Conservation (phyloP, 352 stramenopile genomes). For the Globisporangium mamillatum region DNA sequence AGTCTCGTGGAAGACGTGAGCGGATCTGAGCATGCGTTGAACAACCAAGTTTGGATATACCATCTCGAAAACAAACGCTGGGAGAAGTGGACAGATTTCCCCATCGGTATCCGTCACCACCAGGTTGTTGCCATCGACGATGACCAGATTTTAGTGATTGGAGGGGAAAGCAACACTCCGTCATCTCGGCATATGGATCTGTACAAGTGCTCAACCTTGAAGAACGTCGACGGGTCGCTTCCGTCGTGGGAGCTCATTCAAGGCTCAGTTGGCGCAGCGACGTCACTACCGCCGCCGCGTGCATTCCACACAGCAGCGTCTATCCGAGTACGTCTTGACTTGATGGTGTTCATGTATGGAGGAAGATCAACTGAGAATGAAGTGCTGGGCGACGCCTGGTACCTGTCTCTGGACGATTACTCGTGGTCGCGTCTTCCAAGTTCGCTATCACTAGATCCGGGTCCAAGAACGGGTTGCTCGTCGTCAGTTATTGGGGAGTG, state of each 20-base stretch:
- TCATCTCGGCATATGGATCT: slow-evolving; percentile 84
- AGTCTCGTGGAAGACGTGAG: slow-evolving; percentile 20
- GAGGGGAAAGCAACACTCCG: slow-evolving; percentile 64
- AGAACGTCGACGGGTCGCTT: slow-evolving; percentile 61
- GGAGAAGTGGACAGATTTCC: slow-evolving; percentile 81
- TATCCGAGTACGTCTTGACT: slow-evolving; percentile 70
- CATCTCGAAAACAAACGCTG: slow-evolving; percentile 47
- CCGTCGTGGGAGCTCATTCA: slow-evolving; percentile 77
- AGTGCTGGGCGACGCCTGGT: slow-evolving; percentile 76
- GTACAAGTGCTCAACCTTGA: slow-evolving; percentile 67
- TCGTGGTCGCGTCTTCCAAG: slow-evolving; percentile 75
- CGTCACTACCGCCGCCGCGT: slow-evolving; percentile 54
- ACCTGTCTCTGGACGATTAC: slow-evolving; percentile 77
- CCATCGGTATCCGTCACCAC: slow-evolving; percentile 75
- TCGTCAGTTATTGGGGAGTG: slow-evolving; percentile 75
- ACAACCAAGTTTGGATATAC: slow-evolving; percentile 66
- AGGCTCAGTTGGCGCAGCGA: slow-evolving; percentile 57
- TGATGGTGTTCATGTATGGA: slow-evolving; percentile 83
- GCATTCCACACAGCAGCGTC: slow-evolving; percentile 68
- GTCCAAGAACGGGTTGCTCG: slow-evolving; percentile 62
- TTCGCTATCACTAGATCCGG: slow-evolving; percentile 73
- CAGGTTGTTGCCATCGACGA: slow-evolving; percentile 74
- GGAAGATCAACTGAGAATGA: slow-evolving; percentile 73
- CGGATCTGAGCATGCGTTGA: slow-evolving; percentile 4
- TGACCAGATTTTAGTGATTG: slow-evolving; percentile 76